Conservation (phyloP, 768 basidiomycete genomes). For the Suillus americanus region DNA sequence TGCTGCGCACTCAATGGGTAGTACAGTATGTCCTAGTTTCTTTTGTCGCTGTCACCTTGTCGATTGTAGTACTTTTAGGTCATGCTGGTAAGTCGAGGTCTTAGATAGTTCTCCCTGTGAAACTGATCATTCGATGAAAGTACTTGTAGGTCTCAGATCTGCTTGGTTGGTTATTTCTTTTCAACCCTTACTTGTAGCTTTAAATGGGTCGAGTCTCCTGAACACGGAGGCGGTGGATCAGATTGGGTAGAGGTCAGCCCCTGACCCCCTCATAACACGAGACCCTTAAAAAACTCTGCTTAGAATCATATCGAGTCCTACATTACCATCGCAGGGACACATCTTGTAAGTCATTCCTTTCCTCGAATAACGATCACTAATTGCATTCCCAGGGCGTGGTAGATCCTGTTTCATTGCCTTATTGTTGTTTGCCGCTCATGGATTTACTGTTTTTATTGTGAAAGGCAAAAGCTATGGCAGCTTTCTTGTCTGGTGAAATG, state of each 20-base stretch:
- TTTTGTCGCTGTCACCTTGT: constrained; percentile 31
- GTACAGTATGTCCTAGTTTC: constrained; percentile 49
- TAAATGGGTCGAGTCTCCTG: constrained; percentile 94
- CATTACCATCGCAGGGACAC: constrained; percentile 82
- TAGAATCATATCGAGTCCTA: constrained; percentile 85
- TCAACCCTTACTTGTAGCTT: constrained; percentile 46
- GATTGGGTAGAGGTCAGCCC: constrained; percentile 84
- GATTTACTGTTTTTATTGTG: not conserved
- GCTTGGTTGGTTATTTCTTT: constrained; percentile 3
- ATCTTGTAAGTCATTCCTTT: constrained; percentile 54
- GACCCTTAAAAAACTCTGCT: not conserved
- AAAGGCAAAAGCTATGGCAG: constrained; percentile 91
- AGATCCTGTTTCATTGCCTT: constrained; percentile 23
- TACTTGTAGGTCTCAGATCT: constrained; percentile 68
- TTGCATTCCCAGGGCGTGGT: constrained; percentile 63
- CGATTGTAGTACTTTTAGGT: constrained; percentile 47
- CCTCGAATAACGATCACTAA: constrained; percentile 5
- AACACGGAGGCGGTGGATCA: constrained; percentile 77
- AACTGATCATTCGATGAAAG: constrained; percentile 37
- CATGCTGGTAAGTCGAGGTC: constrained; percentile 36
- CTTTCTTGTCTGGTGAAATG: constrained; percentile 95
- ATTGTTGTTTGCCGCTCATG: not conserved
- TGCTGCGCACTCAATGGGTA: constrained; percentile 85
- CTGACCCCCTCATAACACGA: not conserved
- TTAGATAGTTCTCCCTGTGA: constrained; percentile 3